Base-by-base conservation (phyloP, 345 rosid genomes). In the Combretum micranthum region DNA sequence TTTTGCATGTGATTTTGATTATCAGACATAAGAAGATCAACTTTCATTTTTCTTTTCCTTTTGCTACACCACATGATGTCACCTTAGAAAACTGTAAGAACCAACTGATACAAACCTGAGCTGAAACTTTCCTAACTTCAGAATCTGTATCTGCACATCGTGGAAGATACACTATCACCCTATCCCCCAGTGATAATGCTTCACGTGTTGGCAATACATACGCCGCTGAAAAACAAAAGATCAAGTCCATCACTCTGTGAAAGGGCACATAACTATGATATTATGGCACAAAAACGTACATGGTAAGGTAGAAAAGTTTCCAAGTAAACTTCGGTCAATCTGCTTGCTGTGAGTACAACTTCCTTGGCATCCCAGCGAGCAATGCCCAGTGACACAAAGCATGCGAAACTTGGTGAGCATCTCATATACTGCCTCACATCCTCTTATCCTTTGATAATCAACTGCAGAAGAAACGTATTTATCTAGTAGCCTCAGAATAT, bases 81-180 rank as follows among this genome's bases (percentile, higher is more conserved):
- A 58, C 57, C 63, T 42, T 13, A 46, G 39, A 62, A 8, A 18
- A 51, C 23, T 52, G 25, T 13, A 14, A 15, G 14, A 15, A 10
- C 18, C 19, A 56, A 32, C 45, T 23, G 69, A 65, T 56, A 59
- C 64, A 61, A 66, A 92, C 98, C 95, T 92, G 88, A 17, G 98
- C 95, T 62, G 95, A 84, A 69, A 84, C 32, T 77, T 92, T 92
- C 70, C 96, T 83, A 64, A 92, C 90, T 84, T 88, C 95, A 71
- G 95, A 81, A 72, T 80, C 71, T 44, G 84, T 81, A 79, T 92
- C 98, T 45, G 95, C 96, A 76, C 98, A 92, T 60, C 98, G 93
- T 61, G 98, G 96, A 55, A 92, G 96, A 79, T 92, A 92, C 59
- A 72, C 74, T 45, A 92, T 84, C 63, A 88, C 87, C 56, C 98